phyloP scores from a whole-genome alignment of 495 filamentous ascomycete genomes.

The Evernia prunastri region DNA sequence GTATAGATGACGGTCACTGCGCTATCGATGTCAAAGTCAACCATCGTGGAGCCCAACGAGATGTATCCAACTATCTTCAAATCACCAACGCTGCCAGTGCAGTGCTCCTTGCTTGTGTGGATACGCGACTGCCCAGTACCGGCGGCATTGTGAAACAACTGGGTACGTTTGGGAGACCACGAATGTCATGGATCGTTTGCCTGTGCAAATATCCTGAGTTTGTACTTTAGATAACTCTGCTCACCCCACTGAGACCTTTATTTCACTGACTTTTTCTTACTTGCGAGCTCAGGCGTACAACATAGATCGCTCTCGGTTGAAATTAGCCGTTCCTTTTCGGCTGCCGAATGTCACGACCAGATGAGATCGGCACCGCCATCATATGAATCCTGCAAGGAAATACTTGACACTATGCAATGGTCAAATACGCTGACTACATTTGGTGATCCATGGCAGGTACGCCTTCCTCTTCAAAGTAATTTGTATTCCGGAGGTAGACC shows the following conservation, averaged over 20 bases:
- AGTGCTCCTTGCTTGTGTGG: background rate
- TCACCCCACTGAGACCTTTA: background rate
- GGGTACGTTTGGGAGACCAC: background rate
- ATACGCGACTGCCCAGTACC: background rate
- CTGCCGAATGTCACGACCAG: background rate
- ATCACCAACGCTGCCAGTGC: background rate
- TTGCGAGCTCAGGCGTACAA: background rate
- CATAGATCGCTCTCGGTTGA: background rate
- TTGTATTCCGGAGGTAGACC: no score
- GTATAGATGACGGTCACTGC: background rate
- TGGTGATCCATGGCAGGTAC: background rate
- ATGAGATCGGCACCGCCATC: background rate
- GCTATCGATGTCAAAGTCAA: background rate
- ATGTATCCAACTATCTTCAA: background rate
- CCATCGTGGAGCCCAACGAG: background rate
- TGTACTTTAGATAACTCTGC: background rate
- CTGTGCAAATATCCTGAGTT: background rate
- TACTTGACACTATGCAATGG: background rate
- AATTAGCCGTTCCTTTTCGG: background rate
- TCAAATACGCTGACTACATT: background rate
- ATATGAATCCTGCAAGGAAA: background rate
- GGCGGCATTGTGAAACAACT: background rate
- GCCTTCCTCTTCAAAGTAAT: no score
- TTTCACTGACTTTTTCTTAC: background rate
- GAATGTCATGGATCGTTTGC: background rate